phyloP scores from a whole-genome alignment of 2,329 filamentous ascomycete species.

The Pseudogymnoascus sp. region DNA sequence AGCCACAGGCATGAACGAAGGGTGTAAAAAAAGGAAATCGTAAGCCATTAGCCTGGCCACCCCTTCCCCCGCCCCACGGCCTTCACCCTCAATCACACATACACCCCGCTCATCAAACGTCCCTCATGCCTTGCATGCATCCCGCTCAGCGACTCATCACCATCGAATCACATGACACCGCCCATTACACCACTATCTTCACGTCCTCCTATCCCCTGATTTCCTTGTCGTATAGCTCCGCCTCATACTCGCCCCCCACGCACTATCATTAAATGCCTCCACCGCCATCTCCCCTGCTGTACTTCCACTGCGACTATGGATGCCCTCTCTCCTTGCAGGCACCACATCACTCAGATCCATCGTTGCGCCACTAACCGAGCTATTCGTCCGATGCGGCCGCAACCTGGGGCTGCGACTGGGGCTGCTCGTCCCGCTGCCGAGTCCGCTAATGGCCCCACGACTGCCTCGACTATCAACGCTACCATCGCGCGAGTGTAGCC shows the following conservation, averaged over 20 bases:
- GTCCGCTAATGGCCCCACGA: background rate
- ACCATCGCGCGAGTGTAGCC: background rate
- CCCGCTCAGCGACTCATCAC: background rate
- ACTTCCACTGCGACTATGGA: slow-evolving; percentile 54
- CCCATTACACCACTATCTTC: background rate
- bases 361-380: background rate
- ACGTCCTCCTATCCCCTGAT: slow-evolving; percentile 19
- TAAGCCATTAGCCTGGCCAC: background rate
- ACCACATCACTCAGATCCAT: background rate
- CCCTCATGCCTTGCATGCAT: background rate
- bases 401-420: background rate
- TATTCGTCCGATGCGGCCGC: slow-evolving; percentile 4
- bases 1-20: background rate
- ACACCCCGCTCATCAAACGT: slow-evolving; percentile 1
- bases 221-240: slow-evolving; percentile 69
- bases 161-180: background rate
- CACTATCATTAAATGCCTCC: slow-evolving; percentile 77
- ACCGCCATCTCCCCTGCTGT: slow-evolving; percentile 69
- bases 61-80: too few relatives aligned
- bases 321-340: slow-evolving; percentile 17
- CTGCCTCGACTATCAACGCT: background rate
- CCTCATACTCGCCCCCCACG: slow-evolving; percentile 88
- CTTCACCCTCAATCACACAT: background rate
- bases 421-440: background rate
- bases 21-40: background rate